Conservation (phyloP, 208 protist genomes). For the Porcisia deanei region DNA sequence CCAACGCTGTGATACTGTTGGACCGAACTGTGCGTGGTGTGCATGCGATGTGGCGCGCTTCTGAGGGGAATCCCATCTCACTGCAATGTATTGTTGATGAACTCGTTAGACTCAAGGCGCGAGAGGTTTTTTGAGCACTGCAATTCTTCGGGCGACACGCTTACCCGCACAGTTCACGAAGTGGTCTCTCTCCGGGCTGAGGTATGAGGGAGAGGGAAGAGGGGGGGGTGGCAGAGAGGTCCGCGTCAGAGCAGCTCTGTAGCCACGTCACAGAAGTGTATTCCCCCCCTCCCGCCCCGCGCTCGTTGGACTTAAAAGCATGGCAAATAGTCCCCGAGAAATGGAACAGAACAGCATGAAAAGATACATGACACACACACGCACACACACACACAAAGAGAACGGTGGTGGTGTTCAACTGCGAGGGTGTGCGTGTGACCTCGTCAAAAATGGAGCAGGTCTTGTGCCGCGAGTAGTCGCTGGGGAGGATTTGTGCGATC, state of each 20-base stretch:
- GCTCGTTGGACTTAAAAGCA: too few relatives aligned
- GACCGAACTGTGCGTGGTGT: conserved; percentile 57
- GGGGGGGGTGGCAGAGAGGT: not conserved
- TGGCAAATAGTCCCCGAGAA: too few relatives aligned
- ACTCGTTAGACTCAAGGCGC: conserved; percentile 48
- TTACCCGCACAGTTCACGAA: not conserved
- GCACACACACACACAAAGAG: too few relatives aligned
- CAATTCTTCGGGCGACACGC: not conserved
- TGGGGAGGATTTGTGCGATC: not conserved
- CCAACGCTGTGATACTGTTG: conserved; percentile 63
- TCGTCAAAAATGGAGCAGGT: not conserved
- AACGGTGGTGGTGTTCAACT: too few relatives aligned
- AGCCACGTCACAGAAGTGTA: too few relatives aligned
- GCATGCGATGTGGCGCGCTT: conserved; percentile 38
- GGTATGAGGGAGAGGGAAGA: not conserved
- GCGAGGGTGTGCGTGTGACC: not conserved
- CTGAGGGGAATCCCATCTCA: conserved; percentile 22
- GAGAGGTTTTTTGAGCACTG: conserved; percentile 36
- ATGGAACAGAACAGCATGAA: too few relatives aligned
- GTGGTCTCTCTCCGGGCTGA: too few relatives aligned
- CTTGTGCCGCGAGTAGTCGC: not conserved
- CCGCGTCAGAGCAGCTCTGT: not conserved
- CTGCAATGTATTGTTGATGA: conserved; percentile 34
- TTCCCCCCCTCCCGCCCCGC: too few relatives aligned
- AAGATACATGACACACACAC: too few relatives aligned